These are phyloP conservation scores for Orbilia quercus DNA, from an alignment of 2,329 filamentous ascomycete genomes.

Conservation along the genomic window DNA sequence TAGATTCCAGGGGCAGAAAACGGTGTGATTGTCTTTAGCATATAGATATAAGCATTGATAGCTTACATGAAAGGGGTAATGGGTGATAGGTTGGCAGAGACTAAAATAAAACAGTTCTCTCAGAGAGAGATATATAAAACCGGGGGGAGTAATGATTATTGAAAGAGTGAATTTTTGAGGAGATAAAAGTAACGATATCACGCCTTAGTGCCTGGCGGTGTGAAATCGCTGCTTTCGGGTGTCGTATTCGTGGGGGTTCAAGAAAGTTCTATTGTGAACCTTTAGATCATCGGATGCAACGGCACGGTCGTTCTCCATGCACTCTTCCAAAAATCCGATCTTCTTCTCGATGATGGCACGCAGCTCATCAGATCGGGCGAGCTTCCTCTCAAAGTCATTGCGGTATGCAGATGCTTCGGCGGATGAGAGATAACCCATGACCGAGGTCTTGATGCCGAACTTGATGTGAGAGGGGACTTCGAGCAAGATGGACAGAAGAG, in stretches of 20 bases:
- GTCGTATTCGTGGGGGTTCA: constrained; percentile 14
- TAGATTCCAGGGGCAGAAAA: no score
- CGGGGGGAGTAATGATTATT: no score
- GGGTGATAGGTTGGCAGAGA: no score
- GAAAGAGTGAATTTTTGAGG: not conserved
- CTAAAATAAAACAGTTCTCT: no score
- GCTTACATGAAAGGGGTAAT: no score
- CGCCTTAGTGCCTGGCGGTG: constrained; percentile 15
- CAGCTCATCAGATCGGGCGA: not conserved
- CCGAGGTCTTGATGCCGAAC: not conserved
- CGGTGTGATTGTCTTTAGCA: no score
- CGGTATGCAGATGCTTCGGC: not conserved
- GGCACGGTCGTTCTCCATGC: not conserved
- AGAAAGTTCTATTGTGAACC: not conserved
- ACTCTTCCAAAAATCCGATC: constrained; percentile 1
- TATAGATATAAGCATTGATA: no score
- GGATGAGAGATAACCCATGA: not conserved
- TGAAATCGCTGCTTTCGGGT: constrained; percentile 27
- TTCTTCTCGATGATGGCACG: constrained; percentile 13
- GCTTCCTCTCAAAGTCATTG: constrained; percentile 18
- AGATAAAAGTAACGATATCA: not conserved
- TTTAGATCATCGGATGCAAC: constrained; percentile 15
- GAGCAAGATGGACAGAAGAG: constrained; percentile 16
- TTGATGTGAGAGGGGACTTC: constrained; percentile 30
- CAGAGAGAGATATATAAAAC: no score